These are phyloP conservation scores for Eimeria acervulina DNA, from an alignment of 169 alveolate species.

Conservation along the genomic window DNA sequence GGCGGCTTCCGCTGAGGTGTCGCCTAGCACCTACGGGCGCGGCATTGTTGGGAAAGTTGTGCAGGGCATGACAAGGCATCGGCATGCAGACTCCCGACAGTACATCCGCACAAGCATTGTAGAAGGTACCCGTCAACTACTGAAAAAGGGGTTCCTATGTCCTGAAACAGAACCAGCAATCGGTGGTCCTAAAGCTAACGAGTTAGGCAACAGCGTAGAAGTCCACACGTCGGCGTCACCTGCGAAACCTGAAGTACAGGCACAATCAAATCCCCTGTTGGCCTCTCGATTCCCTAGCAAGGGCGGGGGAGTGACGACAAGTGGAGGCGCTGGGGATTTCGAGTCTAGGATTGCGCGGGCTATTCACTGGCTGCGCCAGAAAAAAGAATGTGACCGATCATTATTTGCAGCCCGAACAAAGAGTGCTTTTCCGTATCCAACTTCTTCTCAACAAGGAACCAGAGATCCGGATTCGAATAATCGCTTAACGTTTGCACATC, in stretches of 20 bases:
- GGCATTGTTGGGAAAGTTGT: background rate
- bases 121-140: conserved; percentile 59
- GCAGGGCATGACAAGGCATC: background rate
- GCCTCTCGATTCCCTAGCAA: background rate
- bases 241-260: conserved; percentile 27
- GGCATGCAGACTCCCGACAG: background rate
- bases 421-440: background rate
- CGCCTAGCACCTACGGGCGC: background rate
- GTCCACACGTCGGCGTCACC: background rate
- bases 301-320: background rate
- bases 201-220: background rate
- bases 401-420: conserved; percentile 63
- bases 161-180: background rate
- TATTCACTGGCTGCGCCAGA: conserved; percentile 72
- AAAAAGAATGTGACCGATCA: conserved; percentile 52
- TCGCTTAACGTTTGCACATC: background rate
- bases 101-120: conserved; percentile 3
- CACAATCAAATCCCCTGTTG: background rate
- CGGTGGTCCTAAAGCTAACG: background rate
- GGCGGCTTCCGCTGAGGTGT: background rate
- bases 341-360: conserved; percentile 66
- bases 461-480: background rate
- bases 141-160: background rate
- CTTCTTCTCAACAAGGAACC: background rate
- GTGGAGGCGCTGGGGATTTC: conserved; percentile 38